These are phyloP conservation scores for Cladophialophora carrionii DNA, from an alignment of 2,329 filamentous ascomycete genomes.

Conservation along the genomic window DNA sequence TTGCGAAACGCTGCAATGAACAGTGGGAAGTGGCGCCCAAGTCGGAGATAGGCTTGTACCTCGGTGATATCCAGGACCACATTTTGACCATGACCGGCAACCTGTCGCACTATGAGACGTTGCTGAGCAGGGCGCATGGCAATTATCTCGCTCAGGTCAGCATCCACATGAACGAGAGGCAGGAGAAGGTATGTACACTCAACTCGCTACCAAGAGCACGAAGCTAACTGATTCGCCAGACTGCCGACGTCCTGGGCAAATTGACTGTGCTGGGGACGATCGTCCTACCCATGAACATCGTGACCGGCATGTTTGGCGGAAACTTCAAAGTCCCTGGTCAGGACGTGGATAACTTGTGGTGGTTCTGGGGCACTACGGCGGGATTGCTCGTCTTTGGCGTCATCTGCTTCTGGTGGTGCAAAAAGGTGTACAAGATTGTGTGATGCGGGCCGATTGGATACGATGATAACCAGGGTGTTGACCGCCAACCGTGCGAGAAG, in stretches of 20 bases:
- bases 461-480: not conserved
- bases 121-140: slow-evolving; percentile 85
- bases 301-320: slow-evolving; percentile 73
- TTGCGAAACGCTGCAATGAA: slow-evolving; percentile 97
- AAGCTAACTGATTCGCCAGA: slow-evolving; percentile 48
- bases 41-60: slow-evolving; percentile 93
- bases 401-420: slow-evolving; percentile 78
- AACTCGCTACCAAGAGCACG: not conserved
- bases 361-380: slow-evolving; percentile 75
- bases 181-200: slow-evolving; percentile 66
- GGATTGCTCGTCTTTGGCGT: slow-evolving; percentile 78
- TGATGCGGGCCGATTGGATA: not conserved
- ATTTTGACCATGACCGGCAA: slow-evolving; percentile 99
- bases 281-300: slow-evolving; percentile 97
- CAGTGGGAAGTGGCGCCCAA: slow-evolving; percentile 95
- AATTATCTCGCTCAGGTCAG: slow-evolving; percentile 99
- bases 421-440: slow-evolving; percentile 80
- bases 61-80: slow-evolving; percentile 98
- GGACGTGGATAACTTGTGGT: slow-evolving; percentile 73
- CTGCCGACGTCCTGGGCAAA: slow-evolving; percentile 90
- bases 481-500: not conserved
- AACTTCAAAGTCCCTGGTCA: slow-evolving; percentile 96
- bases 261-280: slow-evolving; percentile 96
- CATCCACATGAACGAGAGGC: slow-evolving; percentile 96
- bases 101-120: slow-evolving; percentile 94